Percentiles rank a stretch among this genome's conserved stretches.
phyloP scores from a whole-genome alignment of 805 yeast species.

The Kuraishia molischiana region DNA sequence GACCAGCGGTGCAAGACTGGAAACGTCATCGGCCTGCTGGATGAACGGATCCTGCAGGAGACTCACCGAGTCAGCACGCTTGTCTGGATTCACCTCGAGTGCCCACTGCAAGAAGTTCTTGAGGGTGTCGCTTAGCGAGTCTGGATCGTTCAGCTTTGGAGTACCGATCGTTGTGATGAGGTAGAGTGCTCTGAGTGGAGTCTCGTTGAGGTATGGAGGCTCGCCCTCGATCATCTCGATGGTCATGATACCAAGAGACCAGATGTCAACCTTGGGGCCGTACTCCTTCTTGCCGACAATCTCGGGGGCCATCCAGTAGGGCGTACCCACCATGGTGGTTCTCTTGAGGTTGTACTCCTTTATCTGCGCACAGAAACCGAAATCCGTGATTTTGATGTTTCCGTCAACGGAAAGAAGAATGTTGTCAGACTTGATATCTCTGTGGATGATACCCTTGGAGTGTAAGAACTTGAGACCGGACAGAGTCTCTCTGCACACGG shows the following conservation, averaged over 20 bases:
- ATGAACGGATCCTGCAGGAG: conserved; percentile 62
- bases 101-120: conserved; percentile 67
- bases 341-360: conserved; percentile 65
- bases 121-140: conserved; percentile 54
- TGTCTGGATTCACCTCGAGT: conserved; percentile 73
- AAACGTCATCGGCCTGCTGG: conserved; percentile 47
- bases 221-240: conserved; percentile 84
- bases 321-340: conserved; percentile 83
- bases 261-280: conserved; percentile 74
- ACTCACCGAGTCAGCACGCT: conserved; percentile 70
- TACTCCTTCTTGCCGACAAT: conserved; percentile 73
- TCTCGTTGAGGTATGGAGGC: conserved; percentile 76
- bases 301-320: conserved; percentile 90
- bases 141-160: conserved; percentile 84
- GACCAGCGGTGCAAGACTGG: conserved; percentile 62
- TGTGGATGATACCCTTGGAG: conserved; percentile 84
- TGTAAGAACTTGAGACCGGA: conserved; percentile 83
- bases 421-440: conserved; percentile 95
- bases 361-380: conserved; percentile 67
- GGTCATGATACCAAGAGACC: conserved; percentile 82
- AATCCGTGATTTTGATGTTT: conserved; percentile 85
- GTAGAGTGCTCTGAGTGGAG: conserved; percentile 68
- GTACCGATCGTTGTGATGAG: conserved; percentile 76
- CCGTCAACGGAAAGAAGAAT: conserved; percentile 77
- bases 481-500: conserved; percentile 86